phyloP scores from a whole-genome alignment of 176 grass and related monocot genomes.

The Rhynchospora tenuis region DNA sequence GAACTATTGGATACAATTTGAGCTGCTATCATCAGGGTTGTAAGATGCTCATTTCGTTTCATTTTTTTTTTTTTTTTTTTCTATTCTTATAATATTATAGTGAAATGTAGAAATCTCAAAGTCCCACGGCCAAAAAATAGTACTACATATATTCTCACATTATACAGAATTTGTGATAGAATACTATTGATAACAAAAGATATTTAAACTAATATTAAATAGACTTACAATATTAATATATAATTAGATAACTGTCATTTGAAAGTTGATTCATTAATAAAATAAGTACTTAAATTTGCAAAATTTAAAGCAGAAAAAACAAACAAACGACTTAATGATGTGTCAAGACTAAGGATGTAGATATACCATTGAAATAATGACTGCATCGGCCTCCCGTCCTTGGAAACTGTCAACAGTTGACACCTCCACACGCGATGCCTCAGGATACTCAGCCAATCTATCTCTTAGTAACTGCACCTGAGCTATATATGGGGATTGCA shows the following conservation, averaged over 20 bases:
- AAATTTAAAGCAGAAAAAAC: neutral
- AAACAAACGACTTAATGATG: neutral
- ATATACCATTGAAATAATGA: conserved; percentile 87
- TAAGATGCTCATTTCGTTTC: neutral
- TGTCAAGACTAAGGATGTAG: no score
- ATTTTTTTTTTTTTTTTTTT: no score
- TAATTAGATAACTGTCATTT: neutral
- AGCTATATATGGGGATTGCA: conserved; percentile 95
- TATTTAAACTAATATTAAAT: neutral
- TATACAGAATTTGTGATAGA: no score
- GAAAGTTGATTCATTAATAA: neutral
- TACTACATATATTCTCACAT: no score
- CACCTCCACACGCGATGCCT: conserved; percentile 69
- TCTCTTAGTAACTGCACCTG: conserved; percentile 90
- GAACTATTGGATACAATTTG: neutral
- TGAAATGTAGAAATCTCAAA: neutral
- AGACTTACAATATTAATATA: neutral
- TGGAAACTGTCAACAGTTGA: conserved; percentile 96
- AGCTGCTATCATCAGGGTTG: neutral
- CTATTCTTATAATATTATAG: neutral
- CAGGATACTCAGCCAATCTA: conserved; percentile 62
- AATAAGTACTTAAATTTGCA: neutral
- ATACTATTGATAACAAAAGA: no score
- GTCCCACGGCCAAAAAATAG: neutral
- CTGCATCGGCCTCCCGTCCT: conserved; percentile 85